A percentile compares a stretch with the other conserved stretches of the same genome.
Evolutionary conservation across 257 asterid species (phyloP).

Genomic region (Leonotis leonurus): DNA sequence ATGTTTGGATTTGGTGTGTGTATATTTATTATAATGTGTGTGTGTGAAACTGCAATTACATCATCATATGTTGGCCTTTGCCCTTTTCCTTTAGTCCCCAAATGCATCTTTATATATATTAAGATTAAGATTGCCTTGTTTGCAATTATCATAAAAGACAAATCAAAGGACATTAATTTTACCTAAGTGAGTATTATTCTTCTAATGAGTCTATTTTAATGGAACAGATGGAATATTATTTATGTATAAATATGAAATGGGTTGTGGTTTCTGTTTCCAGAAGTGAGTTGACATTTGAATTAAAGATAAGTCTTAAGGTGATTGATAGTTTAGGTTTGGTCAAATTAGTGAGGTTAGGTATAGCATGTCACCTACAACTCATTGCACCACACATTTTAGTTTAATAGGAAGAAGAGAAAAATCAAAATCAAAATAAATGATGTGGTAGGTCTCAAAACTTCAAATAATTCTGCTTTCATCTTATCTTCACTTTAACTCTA

Average conservation of each 20-base stretch:
- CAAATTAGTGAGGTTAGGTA: conserved; percentile 12
- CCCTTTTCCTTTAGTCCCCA: background rate
- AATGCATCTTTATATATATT: background rate
- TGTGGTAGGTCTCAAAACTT: background rate
- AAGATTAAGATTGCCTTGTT: background rate
- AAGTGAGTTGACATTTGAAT: conserved; percentile 10
- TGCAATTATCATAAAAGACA: background rate
- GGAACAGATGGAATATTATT: too few relatives aligned
- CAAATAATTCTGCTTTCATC: background rate
- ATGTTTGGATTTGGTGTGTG: background rate
- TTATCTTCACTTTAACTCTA: background rate
- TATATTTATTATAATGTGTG: too few relatives aligned
- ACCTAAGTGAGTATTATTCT: too few relatives aligned
- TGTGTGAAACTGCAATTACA: background rate
- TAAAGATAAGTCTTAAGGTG: background rate
- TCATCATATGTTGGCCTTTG: too few relatives aligned
- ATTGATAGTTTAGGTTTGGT: background rate
- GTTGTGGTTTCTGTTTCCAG: background rate
- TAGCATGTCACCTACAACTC: conserved; percentile 9
- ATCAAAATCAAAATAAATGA: too few relatives aligned
- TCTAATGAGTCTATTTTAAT: background rate
- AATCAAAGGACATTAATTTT: background rate
- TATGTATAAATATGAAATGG: background rate
- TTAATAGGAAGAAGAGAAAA: background rate
- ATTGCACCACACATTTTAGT: conserved; percentile 7